Base-by-base conservation (phyloP, 116 monocot species). In the Phalaenopsis hybrid region DNA sequence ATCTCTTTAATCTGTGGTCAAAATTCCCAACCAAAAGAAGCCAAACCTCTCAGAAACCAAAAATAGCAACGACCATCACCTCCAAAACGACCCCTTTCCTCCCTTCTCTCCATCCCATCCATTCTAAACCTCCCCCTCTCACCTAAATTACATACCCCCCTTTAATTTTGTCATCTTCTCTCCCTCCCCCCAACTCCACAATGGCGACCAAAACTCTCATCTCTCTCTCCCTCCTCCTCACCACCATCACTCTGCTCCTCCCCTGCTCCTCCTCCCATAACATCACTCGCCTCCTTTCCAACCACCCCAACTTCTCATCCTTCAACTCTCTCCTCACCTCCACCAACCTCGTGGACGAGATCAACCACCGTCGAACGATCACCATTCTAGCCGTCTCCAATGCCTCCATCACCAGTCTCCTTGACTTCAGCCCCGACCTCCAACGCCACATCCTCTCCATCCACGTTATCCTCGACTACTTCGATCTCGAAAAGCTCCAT, bases 401-500 rank as follows among this genome's bases (percentile, higher is more conserved):
- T 78, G 20, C 82, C 55, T 83, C 58, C 20, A 67, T 84, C 41
- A 55, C 78, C 77, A 10, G 49, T 23, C 15, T 79, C 78, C 43
- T 86, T 17, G 49, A 82, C 72, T 81, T 80, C 8, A 78, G 85
- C 11, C 20, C 75, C 7, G 86, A 88, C 41, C 5, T 79, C 70
- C 77, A 82, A 9, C 61, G 82, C 76, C 79, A 77, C 75, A 34
- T 86, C 52, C 73, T 88, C n/a, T 76, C 84, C 21, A 58, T 90
- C 65, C 90, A 90, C 46, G 88, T 90, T 44, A 68, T 88, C 82
- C 90, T 90, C 73, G 90, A 90, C 77, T 90, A 90, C 84, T 86
- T 50, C 65, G 90, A 90, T 44, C 25, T 8, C 21, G 80, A 79
- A 28, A 90, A 90, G 82, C 76, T 90, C 80, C 17, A 20, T 1